phyloP scores from a whole-genome alignment of 208 protist genomes.

The Leishmania lainsoni region DNA sequence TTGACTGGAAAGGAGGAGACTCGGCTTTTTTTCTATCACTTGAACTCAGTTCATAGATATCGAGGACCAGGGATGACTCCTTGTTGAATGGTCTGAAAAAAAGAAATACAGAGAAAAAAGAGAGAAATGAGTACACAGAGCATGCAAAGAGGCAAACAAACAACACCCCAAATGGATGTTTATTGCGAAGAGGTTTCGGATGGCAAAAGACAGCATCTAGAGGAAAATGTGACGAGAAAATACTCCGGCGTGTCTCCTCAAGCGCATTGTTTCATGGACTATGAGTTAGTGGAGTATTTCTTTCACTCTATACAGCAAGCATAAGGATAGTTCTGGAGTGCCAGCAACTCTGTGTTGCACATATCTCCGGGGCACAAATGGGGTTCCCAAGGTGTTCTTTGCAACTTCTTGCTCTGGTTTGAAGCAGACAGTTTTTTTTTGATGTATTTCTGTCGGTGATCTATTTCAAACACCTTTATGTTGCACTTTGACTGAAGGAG shows the following conservation, averaged over 20 bases:
- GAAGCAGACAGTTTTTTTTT: not conserved
- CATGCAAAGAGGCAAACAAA: not conserved
- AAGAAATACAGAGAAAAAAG: not conserved
- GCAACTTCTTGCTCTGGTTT: not conserved
- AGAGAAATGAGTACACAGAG: not conserved
- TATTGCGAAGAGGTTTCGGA: not conserved
- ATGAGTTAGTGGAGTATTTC: not conserved
- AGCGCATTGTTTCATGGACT: not conserved
- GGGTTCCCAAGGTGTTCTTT: not conserved
- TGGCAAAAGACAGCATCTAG: not conserved
- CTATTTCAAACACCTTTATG: not conserved
- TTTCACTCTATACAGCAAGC: not conserved
- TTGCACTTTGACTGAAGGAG: not conserved
- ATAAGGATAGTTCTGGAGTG: not conserved
- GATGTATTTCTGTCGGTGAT: not conserved
- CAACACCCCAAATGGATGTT: not conserved
- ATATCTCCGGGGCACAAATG: not conserved
- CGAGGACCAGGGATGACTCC: not conserved
- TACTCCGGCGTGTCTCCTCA: not conserved
- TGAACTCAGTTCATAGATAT: not conserved
- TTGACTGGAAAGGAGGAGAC: not conserved
- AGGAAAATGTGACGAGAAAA: not conserved
- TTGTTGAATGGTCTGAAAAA: not conserved
- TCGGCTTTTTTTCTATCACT: no score
- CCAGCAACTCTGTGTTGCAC: not conserved